These are phyloP conservation scores for Solanum piurae DNA, from an alignment of 257 asterid species.

Conservation along the genomic window DNA sequence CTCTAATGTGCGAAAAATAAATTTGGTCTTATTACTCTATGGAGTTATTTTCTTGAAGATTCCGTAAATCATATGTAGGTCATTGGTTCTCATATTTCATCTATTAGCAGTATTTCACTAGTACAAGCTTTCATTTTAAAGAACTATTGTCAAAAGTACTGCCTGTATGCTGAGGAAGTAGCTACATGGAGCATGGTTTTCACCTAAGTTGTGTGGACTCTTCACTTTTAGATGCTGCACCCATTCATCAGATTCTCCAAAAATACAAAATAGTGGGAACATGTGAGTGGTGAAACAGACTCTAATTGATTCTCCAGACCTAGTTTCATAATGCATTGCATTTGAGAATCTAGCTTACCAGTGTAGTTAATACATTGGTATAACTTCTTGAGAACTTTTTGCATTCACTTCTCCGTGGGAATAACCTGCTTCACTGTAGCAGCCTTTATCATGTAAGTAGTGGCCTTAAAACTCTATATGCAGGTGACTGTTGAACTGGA, in stretches of 20 bases:
- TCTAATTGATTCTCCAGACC: background rate
- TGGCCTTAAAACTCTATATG: background rate
- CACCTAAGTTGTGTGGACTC: background rate
- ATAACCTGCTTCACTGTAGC: slow-evolving; percentile 38
- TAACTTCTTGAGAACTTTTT: slow-evolving; percentile 58
- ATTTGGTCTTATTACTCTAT: background rate
- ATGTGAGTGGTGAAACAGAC: background rate
- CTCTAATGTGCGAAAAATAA: background rate
- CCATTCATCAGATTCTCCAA: background rate
- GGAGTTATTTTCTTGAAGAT: background rate
- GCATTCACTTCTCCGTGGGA: slow-evolving; percentile 55
- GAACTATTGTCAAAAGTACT: background rate
- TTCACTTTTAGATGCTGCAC: background rate
- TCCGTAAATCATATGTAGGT: background rate
- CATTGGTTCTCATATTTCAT: background rate
- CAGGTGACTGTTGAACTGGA: background rate
- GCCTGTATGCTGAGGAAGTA: background rate
- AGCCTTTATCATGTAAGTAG: slow-evolving; percentile 48
- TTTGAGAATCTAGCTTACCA: background rate
- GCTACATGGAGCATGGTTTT: background rate
- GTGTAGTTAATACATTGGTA: slow-evolving; percentile 19
- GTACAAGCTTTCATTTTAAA: background rate
- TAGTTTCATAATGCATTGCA: background rate
- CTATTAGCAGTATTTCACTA: background rate
- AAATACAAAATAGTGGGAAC: too few relatives aligned